Evolutionary conservation across 352 stramenopile genomes (phyloP), one percentile per base, ranked within the genome.

Genomic region (Peronospora belbahrii): DNA sequence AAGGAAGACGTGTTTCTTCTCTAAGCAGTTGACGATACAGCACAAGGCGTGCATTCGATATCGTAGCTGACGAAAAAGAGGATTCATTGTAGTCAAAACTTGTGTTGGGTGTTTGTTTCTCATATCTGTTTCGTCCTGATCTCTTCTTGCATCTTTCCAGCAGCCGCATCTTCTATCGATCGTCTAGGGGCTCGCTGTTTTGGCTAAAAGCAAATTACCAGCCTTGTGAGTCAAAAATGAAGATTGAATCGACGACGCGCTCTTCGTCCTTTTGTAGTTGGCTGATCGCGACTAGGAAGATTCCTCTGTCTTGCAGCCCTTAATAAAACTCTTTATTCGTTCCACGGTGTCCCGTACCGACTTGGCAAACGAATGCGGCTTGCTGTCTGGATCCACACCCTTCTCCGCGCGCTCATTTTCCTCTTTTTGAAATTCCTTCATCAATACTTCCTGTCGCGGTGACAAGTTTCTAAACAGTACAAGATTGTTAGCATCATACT

Each of bases 401-500:
- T 74, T 82, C 39, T 76, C 70, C 11, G 53, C 68, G 11, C 79
- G 71, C 35, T 78, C 63, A 35, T 87, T 48, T 57, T 95, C 84
- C 57, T 94, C 83, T 48, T 96, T 85, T 39, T 96, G 64, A 46
- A 99, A 98, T 52, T 97, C 88, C 55, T 96, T 43, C 68, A 99
- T 88, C 13, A 98, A 68, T 51, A 98, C 88, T 60, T 97, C 76
- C 74, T 99, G 96, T 42, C 86, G 73, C n/a, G 65, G 50, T 8
- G 86, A 97, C 39, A 98, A 76, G 43, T 85, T 88, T 41, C 76
- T 91, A 35, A 8, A 46, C 19, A 47, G 4, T 9, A 19, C 43
- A 59, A 51, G 38, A 27, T 31, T 5, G 2, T 41, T 3, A 47
- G 30, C 8, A 48, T 4, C 18, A 6, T 32, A 24, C 14, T n/a